phyloP scores from a whole-genome alignment of 768 basidiomycete genomes.

The Lactarius tabidus region DNA sequence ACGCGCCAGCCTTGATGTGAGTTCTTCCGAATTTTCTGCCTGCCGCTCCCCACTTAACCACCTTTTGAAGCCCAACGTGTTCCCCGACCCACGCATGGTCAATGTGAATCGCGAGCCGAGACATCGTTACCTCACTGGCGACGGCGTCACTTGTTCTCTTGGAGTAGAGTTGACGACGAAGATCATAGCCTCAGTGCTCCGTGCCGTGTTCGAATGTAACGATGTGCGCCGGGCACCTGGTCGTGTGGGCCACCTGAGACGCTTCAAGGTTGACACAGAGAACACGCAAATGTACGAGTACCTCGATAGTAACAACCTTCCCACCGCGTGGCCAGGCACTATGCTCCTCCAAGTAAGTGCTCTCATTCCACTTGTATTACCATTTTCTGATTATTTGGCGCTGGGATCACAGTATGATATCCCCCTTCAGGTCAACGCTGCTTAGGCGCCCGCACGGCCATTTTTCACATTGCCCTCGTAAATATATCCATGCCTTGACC shows the following conservation, averaged over 20 bases:
- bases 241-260: slow-evolving; percentile 57
- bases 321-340: slow-evolving; percentile 63
- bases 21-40: neutral
- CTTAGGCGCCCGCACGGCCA: neutral
- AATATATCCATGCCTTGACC: neutral
- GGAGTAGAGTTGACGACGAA: slow-evolving; percentile 56
- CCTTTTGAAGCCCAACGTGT: slow-evolving; percentile 44
- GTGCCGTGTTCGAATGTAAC: slow-evolving; percentile 54
- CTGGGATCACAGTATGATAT: slow-evolving; percentile 6
- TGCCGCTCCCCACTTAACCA: neutral
- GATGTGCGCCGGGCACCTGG: slow-evolving; percentile 65
- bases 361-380: neutral
- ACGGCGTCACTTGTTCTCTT: slow-evolving; percentile 44
- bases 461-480: neutral
- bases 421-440: neutral
- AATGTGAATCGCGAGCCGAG: slow-evolving; percentile 42
- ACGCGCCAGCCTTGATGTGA: slow-evolving; percentile 53
- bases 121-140: slow-evolving; percentile 46
- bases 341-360: slow-evolving; percentile 52
- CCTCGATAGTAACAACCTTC: slow-evolving; percentile 46
- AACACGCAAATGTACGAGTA: slow-evolving; percentile 53
- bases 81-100: slow-evolving; percentile 44
- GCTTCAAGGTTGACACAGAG: slow-evolving; percentile 46
- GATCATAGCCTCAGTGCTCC: slow-evolving; percentile 59
- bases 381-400: neutral